phyloP scores from a whole-genome alignment of 176 grass and related monocot genomes.

The Lolium multiflorum region DNA sequence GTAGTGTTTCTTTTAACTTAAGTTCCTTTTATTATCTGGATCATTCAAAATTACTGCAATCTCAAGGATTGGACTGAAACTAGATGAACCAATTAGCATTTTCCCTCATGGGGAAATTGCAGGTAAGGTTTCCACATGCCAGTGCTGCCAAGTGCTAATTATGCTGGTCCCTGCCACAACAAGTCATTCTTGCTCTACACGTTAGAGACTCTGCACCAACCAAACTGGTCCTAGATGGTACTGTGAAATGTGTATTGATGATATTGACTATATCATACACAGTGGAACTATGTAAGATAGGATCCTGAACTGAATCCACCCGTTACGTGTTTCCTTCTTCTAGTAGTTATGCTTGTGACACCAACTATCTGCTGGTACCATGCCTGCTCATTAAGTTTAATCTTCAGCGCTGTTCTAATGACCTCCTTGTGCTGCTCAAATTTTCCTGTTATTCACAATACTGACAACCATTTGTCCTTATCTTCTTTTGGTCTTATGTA shows the following conservation, averaged over 20 bases:
- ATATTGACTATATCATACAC: constrained; percentile 40
- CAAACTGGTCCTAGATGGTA: constrained; percentile 53
- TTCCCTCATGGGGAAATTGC: neutral
- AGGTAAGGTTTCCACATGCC: constrained; percentile 44
- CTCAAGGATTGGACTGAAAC: neutral
- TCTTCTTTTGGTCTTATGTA: constrained; percentile 15
- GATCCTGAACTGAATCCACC: constrained; percentile 37
- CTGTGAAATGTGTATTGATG: constrained; percentile 48
- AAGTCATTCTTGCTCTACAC: constrained; percentile 46
- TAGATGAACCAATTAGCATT: constrained; percentile 22
- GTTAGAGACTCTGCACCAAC: constrained; percentile 45
- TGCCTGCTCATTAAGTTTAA: constrained; percentile 18
- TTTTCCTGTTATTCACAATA: constrained; percentile 31
- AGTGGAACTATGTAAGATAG: constrained; percentile 32
- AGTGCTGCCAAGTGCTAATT: constrained; percentile 50
- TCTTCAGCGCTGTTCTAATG: constrained; percentile 22
- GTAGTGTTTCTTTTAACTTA: neutral
- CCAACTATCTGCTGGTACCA: constrained; percentile 42
- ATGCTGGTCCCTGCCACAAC: constrained; percentile 38
- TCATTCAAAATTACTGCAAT: neutral
- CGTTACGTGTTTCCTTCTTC: constrained; percentile 29
- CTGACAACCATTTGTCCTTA: neutral
- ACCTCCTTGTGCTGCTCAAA: constrained; percentile 18
- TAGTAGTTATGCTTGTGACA: constrained; percentile 33
- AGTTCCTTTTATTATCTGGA: neutral